Evolutionary conservation across 306 rosid genomes (phyloP).

Genomic region (Arachis hypogaea): DNA sequence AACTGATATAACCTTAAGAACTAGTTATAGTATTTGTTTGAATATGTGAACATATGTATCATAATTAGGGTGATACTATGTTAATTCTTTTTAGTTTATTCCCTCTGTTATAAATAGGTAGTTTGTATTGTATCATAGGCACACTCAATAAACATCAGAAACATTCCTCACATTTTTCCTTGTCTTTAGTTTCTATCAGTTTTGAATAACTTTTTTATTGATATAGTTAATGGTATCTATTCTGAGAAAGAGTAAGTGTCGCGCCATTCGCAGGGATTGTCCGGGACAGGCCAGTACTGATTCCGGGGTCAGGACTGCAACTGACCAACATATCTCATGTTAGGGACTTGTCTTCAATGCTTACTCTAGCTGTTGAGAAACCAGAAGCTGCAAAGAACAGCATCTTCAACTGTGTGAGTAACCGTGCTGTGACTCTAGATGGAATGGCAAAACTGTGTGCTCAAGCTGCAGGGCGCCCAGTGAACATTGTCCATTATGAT

Average conservation of each 20-base stretch:
- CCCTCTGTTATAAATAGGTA: no score
- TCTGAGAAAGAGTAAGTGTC: background rate
- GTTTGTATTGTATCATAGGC: no score
- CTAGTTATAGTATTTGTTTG: no score
- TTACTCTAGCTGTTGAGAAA: slow-evolving; percentile 81
- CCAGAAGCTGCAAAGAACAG: slow-evolving; percentile 66
- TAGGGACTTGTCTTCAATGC: slow-evolving; percentile 84
- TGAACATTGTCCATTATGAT: slow-evolving; percentile 79
- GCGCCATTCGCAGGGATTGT: slow-evolving; percentile 68
- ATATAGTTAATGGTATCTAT: background rate
- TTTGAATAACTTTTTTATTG: no score
- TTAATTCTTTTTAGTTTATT: no score
- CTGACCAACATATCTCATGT: slow-evolving; percentile 85
- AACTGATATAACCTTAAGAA: no score
- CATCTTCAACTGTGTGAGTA: slow-evolving; percentile 81
- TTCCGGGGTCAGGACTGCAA: slow-evolving; percentile 92
- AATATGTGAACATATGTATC: no score
- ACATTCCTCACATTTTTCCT: no score
- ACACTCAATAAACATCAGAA: no score
- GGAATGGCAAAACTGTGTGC: slow-evolving; percentile 93
- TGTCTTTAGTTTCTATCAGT: no score
- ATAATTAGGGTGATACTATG: no score
- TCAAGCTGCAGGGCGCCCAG: slow-evolving; percentile 83
- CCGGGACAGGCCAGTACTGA: slow-evolving; percentile 82
- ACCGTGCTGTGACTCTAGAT: slow-evolving; percentile 87